A percentile compares a stretch with the other conserved stretches of the same genome.
These are phyloP conservation scores for Vitellaria paradoxa DNA, from an alignment of 179 eudicot species.

Conservation along the genomic window DNA sequence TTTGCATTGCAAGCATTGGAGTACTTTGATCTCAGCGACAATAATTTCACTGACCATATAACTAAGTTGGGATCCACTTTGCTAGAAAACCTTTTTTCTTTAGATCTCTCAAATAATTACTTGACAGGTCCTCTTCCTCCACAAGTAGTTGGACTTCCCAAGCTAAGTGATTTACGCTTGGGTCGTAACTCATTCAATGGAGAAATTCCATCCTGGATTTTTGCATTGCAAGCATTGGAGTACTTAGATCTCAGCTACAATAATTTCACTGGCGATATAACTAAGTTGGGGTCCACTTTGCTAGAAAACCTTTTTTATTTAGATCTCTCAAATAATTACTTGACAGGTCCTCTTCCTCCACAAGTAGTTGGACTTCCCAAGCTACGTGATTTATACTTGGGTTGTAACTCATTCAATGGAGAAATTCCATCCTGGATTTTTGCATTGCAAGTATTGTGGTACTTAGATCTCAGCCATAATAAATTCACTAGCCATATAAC, in stretches of 20 bases:
- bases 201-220: constrained; percentile 8
- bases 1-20: neutral
- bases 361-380: neutral
- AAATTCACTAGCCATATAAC: too few species aligned
- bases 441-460: neutral
- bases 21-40: neutral
- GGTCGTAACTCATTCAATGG: neutral
- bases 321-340: too few species aligned
- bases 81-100: too few species aligned
- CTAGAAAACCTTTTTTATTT: neutral
- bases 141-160: neutral
- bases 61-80: too few species aligned
- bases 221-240: constrained; percentile 7
- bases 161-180: neutral
- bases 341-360: neutral
- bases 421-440: too few species aligned
- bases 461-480: neutral
- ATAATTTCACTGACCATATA: too few species aligned
- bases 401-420: neutral
- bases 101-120: neutral
- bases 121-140: neutral
- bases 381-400: neutral
- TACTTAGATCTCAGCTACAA: neutral
- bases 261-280: neutral
- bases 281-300: neutral